Conservation (phyloP, 441 rosid species). For the Cnidoscolus chayamansa region DNA sequence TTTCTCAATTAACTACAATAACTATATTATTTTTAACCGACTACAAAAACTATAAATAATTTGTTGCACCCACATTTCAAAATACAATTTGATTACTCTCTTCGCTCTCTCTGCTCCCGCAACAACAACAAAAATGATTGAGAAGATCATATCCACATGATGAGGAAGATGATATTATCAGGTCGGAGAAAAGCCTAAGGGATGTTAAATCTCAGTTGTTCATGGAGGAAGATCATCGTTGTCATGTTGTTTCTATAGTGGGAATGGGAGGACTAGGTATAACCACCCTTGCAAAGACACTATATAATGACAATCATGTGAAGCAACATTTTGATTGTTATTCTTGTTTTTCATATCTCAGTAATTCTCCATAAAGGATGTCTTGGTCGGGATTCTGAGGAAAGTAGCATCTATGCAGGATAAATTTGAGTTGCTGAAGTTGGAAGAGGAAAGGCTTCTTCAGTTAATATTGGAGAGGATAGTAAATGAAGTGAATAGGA, state of each 20-base stretch:
- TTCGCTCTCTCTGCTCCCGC: too few relatives aligned
- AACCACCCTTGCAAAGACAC: conserved; percentile 21
- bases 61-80: too few relatives aligned
- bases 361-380: conserved; percentile 23
- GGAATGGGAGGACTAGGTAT: conserved; percentile 29
- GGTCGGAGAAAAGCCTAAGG: conserved; percentile 3
- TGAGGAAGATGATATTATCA: conserved; percentile 21
- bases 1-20: too few relatives aligned
- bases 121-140: not conserved
- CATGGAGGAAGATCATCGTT: not conserved
- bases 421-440: conserved; percentile 11
- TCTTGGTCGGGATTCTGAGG: not conserved
- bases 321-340: conserved; percentile 21
- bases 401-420: not conserved
- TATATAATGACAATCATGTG: not conserved
- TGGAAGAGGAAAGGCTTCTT: conserved; percentile 22
- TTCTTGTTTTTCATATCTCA: conserved; percentile 37
- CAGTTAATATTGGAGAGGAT: too few relatives aligned
- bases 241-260: conserved; percentile 16
- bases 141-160: conserved; percentile 5
- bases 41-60: too few relatives aligned
- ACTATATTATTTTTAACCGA: too few relatives aligned
- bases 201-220: conserved; percentile 5
- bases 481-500: too few relatives aligned
- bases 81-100: too few relatives aligned